Evolutionary conservation across 495 filamentous ascomycete genomes (phyloP), one percentile per base, ranked within the genome.

Genomic region (Penicillium mononematosum): DNA sequence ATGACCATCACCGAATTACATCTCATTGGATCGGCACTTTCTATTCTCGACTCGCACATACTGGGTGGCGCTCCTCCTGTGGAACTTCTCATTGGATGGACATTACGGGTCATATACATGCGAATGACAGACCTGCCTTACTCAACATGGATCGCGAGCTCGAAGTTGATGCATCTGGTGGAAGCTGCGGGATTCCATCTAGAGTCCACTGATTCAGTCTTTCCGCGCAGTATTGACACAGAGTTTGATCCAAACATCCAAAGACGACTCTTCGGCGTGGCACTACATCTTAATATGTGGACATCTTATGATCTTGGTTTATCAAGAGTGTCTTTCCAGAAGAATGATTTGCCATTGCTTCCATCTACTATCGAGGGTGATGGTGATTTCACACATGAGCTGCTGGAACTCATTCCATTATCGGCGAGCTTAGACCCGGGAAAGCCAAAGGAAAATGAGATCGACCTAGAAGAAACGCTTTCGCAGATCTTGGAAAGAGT

Each of bases 231-330:
- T 7, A 36, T 42, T 9, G 27, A 19, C 27, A 45, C 51, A 4
- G 53, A 65, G 2, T 60, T 55, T 31, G 64, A 75, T 51, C 52
- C 65, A 19, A 71, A 79, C 16, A 62, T 70, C 43, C 69, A 66
- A 12, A 68, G 69, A 9, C 65, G 73, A 25, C 49, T 77, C 1
- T 68, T 75, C 45, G 76, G 76, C 36, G 70, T 79, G 16, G 78
- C 73, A 4, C 72, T 68, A 25, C 75, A 77, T 42, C 62, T 76
- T 43, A 81, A 77, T 56, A 67, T 72, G 7, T 78, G 75, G 77
- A 70, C 69, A 0, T 77, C 73, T 11, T 81, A 75, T 53, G 81
- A 83, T 50, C 71, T 82, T 11, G 81, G 80, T 16, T 70, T 78
- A 3, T 78, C 79, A 4, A 60, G 74, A 16, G 74, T 81, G 0